A percentile compares a stretch with the other conserved stretches of the same genome.
phyloP scores from a whole-genome alignment of 2,329 filamentous ascomycete species.

The Colletotrichum sojae region DNA sequence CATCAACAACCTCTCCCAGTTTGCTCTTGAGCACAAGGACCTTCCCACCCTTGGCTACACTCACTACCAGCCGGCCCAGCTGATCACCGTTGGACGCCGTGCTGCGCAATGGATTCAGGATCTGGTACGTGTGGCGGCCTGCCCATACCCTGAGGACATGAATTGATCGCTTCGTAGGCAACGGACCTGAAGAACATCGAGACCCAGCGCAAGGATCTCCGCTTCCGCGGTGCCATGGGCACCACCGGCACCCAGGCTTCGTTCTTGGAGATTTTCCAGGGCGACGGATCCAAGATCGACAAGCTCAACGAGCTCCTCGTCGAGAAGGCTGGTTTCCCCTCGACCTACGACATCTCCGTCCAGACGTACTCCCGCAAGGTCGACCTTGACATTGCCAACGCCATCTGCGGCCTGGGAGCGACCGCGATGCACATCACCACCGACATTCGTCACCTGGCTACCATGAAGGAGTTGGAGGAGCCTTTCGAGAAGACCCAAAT shows the following conservation, averaged over 20 bases:
- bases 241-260: conserved; percentile 86
- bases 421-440: conserved; percentile 79
- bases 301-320: conserved; percentile 69
- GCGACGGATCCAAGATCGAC: conserved; percentile 65
- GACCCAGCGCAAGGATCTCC: conserved; percentile 74
- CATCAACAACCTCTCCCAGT: conserved; percentile 79
- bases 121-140: background rate
- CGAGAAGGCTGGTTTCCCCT: conserved; percentile 70
- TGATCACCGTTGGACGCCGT: conserved; percentile 45
- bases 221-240: conserved; percentile 79
- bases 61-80: conserved; percentile 75
- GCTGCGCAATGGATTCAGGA: conserved; percentile 23
- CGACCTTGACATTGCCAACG: conserved; percentile 84
- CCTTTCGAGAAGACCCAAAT: conserved; percentile 85
- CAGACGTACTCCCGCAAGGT: conserved; percentile 78
- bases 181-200: conserved; percentile 83
- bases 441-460: conserved; percentile 81
- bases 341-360: conserved; percentile 72
- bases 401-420: conserved; percentile 83
- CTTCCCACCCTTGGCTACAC: conserved; percentile 81
- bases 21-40: conserved; percentile 75
- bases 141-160: conserved; percentile 72
- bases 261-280: conserved; percentile 73
- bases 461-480: conserved; percentile 88
- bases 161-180: conserved; percentile 57